Conservation (phyloP, 768 basidiomycete genomes). For the Antrodiella citrinella region DNA sequence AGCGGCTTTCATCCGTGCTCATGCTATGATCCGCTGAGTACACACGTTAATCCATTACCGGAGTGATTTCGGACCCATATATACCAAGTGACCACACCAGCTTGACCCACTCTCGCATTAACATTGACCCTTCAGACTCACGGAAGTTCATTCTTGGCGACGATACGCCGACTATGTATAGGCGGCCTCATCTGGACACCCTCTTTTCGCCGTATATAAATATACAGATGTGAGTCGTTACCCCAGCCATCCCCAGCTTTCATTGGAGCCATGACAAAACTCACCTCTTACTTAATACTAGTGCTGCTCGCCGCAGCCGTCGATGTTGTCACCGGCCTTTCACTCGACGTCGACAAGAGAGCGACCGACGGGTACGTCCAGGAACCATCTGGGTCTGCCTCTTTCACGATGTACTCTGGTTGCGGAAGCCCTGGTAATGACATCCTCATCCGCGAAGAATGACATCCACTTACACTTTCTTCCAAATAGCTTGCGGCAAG, state of each 20-base stretch:
- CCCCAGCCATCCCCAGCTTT: neutral
- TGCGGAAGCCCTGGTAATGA: slow-evolving; percentile 44
- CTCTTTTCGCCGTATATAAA: neutral
- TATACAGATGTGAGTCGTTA: neutral
- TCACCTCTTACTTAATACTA: slow-evolving; percentile 3
- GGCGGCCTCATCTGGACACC: neutral
- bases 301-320: slow-evolving; percentile 5
- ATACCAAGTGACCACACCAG: neutral
- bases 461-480: too few species aligned
- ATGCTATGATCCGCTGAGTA: neutral
- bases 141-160: neutral
- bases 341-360: slow-evolving; percentile 11
- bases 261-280: slow-evolving; percentile 1
- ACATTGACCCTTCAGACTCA: neutral
- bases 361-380: slow-evolving; percentile 49
- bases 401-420: slow-evolving; percentile 49
- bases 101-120: neutral
- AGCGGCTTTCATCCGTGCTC: neutral
- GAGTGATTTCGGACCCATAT: neutral
- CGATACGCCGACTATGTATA: neutral
- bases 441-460: too few species aligned
- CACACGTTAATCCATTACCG: too few species aligned
- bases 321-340: neutral
- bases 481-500: slow-evolving; percentile 42
- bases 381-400: slow-evolving; percentile 41